Evolutionary conservation across 768 basidiomycete species (phyloP), one percentile per base, ranked within the genome.

Genomic region (Rhodotorula paludigena): DNA sequence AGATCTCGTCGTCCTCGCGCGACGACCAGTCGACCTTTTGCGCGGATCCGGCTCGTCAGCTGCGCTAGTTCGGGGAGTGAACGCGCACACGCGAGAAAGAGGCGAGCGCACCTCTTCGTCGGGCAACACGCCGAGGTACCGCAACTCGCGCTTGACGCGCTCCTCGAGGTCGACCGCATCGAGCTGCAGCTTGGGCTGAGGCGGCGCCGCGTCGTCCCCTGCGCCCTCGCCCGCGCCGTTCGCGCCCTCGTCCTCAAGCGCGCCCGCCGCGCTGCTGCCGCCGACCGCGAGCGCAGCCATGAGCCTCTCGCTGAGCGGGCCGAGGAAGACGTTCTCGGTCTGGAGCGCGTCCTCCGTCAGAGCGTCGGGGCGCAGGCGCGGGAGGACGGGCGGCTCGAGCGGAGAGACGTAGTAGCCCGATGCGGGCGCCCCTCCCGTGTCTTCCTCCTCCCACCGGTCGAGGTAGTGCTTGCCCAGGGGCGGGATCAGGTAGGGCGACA

Each of bases 401-500:
- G 68, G 60, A 5, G 60, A 51, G 44, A 5, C 30, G 42, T 53
- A 33, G 7, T 36, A 15, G 25, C 28, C 5, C 20, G 21, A 32
- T 18, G 35, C 23, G 28, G n/a, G n/a, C 49, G 48, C 7, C 30
- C 32, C 44, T 56, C 68, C 47, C 55, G n/a, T n/a, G 77, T 99
- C 94, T 76, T 90, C 86, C 74, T 96, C 92, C 69, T 93, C 93
- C 93, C 94, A 99, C 1, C 87, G 82, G 59, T 94, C 89, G 41
- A 85, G 80, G 75, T 97, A 99, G 79, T 94, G 92, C 72, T 86
- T 82, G 30, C 87, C 94, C 1, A 96, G 83, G 63, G 87, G 85
- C 36, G 94, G 94, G 79, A 93, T 85, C 41, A 90, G 79, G 74
- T 85, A 96, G 0, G 90, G 88, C 64, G 92, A 89, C 15, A 89